Percentiles rank a stretch among this genome's conserved stretches.
Conservation (phyloP, 768 basidiomycete genomes). For the Pleurotus ostreatus region DNA sequence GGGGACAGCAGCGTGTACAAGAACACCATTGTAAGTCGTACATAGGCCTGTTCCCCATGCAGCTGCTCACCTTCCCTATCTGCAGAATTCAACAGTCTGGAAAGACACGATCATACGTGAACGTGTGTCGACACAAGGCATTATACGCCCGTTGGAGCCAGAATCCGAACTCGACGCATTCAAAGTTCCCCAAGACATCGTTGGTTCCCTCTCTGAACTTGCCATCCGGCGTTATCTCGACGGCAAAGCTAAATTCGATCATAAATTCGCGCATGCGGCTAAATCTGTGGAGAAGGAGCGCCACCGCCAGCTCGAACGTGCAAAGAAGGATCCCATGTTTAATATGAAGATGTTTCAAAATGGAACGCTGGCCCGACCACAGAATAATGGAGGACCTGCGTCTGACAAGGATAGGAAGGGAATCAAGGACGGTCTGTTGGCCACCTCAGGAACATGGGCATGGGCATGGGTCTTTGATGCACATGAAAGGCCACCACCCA, state of each 20-base stretch:
- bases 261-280: conserved; percentile 57
- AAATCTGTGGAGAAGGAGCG: conserved; percentile 64
- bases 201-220: conserved; percentile 76
- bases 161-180: conserved; percentile 64
- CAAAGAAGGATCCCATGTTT: conserved; percentile 56
- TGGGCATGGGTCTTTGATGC: conserved; percentile 87
- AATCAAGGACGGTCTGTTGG: conserved; percentile 33
- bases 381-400: conserved; percentile 12
- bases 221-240: conserved; percentile 74
- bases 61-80: conserved; percentile 2
- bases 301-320: conserved; percentile 57
- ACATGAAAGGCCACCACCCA: conserved; percentile 83
- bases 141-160: conserved; percentile 79
- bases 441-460: conserved; percentile 56
- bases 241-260: conserved; percentile 54
- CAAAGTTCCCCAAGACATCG: conserved; percentile 54
- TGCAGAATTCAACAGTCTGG: conserved; percentile 32
- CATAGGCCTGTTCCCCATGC: neutral
- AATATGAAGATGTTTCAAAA: conserved; percentile 48
- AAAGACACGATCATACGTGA: conserved; percentile 82
- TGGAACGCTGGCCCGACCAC: conserved; percentile 12
- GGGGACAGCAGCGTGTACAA: conserved; percentile 62
- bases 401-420: conserved; percentile 9
- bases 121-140: conserved; percentile 76
- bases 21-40: conserved; percentile 36